Evolutionary conservation across 1,284 basidiomycete genomes (phyloP).

Genomic region (Cronartium quercuum): DNA sequence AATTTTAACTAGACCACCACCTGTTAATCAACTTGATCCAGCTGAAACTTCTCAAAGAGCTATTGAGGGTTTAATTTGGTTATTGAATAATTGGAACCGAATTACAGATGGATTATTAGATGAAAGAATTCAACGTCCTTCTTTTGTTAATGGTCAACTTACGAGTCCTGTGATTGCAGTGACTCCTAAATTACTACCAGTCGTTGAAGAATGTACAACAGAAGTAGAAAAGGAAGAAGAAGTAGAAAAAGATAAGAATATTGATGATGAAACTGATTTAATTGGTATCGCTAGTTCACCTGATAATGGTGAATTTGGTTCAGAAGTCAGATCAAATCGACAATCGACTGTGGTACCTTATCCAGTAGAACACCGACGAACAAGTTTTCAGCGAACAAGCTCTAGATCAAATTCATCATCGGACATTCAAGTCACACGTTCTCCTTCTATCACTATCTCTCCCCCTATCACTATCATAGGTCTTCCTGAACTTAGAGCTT

Average conservation of each 20-base stretch:
- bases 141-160: background rate
- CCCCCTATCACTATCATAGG: too few relatives aligned
- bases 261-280: background rate
- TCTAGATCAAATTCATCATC: too few relatives aligned
- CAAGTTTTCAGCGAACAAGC: too few relatives aligned
- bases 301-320: background rate
- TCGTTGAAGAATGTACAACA: background rate
- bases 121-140: background rate
- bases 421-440: too few relatives aligned
- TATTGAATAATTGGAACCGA: slow-evolving; percentile 21
- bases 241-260: background rate
- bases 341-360: too few relatives aligned
- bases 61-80: slow-evolving; percentile 14
- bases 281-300: background rate
- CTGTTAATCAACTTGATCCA: background rate
- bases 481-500: too few relatives aligned
- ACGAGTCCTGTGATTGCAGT: background rate
- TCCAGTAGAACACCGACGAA: too few relatives aligned
- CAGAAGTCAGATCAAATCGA: too few relatives aligned
- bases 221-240: background rate
- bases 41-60: background rate
- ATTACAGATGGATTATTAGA: slow-evolving; percentile 20
- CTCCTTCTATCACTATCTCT: too few relatives aligned
- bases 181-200: background rate
- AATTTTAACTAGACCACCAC: background rate